Evolutionary conservation across 75 land plant species (phyloP).

Genomic region (Picea glauca): DNA sequence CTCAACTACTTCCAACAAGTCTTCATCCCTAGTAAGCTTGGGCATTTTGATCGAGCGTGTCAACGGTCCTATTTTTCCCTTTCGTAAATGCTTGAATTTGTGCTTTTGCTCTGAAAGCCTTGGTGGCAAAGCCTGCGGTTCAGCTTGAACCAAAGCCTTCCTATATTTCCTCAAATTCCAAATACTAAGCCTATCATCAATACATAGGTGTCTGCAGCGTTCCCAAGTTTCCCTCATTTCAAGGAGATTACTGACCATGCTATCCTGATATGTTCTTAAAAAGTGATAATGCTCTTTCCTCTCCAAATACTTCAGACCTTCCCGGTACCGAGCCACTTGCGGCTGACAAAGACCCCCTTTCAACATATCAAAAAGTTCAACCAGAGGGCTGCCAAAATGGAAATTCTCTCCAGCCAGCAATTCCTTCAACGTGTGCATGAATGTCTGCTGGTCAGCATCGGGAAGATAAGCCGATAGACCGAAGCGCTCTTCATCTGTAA

Average conservation of each 20-base stretch:
- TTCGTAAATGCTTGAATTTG: neutral
- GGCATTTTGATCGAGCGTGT: neutral
- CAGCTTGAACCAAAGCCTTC: conserved; percentile 19
- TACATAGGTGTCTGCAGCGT: conserved; percentile 50
- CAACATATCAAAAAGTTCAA: conserved; percentile 57
- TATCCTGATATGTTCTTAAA: conserved; percentile 74
- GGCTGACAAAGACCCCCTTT: conserved; percentile 92
- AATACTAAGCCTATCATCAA: conserved; percentile 73
- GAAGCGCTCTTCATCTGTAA: conserved; percentile 86
- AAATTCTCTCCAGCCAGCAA: conserved; percentile 66
- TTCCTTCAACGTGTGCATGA: conserved; percentile 56
- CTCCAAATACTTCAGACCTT: conserved; percentile 69
- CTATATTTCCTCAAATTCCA: conserved; percentile 42
- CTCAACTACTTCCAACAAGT: neutral
- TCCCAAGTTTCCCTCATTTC: conserved; percentile 75
- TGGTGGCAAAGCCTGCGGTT: neutral
- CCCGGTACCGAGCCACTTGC: conserved; percentile 60
- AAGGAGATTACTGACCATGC: conserved; percentile 62
- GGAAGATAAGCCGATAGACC: conserved; percentile 63
- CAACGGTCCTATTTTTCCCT: neutral
- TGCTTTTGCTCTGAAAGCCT: neutral
- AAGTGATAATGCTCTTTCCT: conserved; percentile 67
- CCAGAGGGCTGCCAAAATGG: conserved; percentile 82
- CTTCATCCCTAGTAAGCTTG: neutral
- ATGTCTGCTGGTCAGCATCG: conserved; percentile 66